These are phyloP conservation scores for Didymella segeticola DNA, from an alignment of 2,329 filamentous ascomycete genomes.

Conservation along the genomic window DNA sequence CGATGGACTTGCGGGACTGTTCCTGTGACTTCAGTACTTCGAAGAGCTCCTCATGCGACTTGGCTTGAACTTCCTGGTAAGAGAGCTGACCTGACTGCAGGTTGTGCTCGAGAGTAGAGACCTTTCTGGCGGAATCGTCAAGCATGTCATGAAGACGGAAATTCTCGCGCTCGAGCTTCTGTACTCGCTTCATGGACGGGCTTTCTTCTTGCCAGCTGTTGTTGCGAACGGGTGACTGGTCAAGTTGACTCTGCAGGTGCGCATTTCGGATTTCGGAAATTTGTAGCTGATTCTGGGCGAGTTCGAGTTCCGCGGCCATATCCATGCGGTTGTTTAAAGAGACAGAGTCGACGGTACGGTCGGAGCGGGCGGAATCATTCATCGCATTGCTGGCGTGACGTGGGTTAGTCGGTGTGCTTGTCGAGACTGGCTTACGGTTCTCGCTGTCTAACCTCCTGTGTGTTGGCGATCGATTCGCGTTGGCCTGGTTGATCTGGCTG, in stretches of 20 bases:
- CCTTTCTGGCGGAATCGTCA: slow-evolving; percentile 91
- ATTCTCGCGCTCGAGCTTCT: slow-evolving; percentile 92
- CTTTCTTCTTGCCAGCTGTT: slow-evolving; percentile 71
- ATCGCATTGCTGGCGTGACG: slow-evolving; percentile 71
- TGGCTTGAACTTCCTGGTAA: slow-evolving; percentile 87
- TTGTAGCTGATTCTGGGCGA: slow-evolving; percentile 92
- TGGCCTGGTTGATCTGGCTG: slow-evolving; percentile 71
- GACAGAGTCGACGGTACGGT: slow-evolving; percentile 82
- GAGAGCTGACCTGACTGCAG: slow-evolving; percentile 87
- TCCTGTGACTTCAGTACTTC: slow-evolving; percentile 94
- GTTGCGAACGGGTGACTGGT: slow-evolving; percentile 70
- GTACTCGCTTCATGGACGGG: slow-evolving; percentile 79
- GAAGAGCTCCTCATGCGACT: slow-evolving; percentile 91
- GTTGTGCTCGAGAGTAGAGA: slow-evolving; percentile 85
- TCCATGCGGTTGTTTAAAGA: slow-evolving; percentile 90
- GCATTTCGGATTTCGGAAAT: slow-evolving; percentile 94
- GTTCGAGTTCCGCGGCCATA: slow-evolving; percentile 85
- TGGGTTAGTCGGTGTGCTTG: slow-evolving; percentile 76
- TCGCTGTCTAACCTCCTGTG: slow-evolving; percentile 68
- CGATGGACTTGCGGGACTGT: slow-evolving; percentile 79
- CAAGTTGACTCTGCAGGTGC: slow-evolving; percentile 86
- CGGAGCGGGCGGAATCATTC: slow-evolving; percentile 81
- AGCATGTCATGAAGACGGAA: slow-evolving; percentile 91
- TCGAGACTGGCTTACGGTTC: slow-evolving; percentile 69
- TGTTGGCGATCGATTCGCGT: slow-evolving; percentile 69